Conservation (phyloP, 805 yeast genomes). For the Ogataea siamensis region DNA sequence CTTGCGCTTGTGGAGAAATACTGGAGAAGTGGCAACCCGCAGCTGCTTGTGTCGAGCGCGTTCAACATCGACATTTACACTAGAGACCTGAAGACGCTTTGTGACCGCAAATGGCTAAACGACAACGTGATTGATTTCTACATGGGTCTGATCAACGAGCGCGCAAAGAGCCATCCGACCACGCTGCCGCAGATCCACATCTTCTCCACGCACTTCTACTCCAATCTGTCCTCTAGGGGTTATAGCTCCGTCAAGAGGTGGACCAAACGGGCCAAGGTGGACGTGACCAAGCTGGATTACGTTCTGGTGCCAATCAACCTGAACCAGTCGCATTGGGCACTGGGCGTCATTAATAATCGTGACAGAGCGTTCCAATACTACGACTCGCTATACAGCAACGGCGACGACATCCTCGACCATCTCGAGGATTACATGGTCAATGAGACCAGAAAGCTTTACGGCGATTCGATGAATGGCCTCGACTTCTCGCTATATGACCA, state of each 20-base stretch:
- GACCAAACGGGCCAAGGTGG: constrained; percentile 74
- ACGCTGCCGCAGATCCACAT: constrained; percentile 48
- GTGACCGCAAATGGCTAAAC: constrained; percentile 79
- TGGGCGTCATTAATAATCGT: constrained; percentile 70
- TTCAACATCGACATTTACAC: constrained; percentile 58
- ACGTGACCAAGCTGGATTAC: constrained; percentile 60
- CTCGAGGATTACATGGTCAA: constrained; percentile 61
- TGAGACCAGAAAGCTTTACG: constrained; percentile 58
- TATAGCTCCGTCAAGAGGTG: constrained; percentile 79
- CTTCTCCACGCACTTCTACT: constrained; percentile 86
- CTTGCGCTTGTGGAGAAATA: constrained; percentile 33
- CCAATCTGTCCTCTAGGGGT: constrained; percentile 69
- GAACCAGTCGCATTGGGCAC: constrained; percentile 86
- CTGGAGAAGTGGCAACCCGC: constrained; percentile 32
- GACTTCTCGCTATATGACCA: constrained; percentile 30
- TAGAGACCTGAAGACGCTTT: constrained; percentile 68
- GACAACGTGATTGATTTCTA: constrained; percentile 88
- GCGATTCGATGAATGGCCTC: constrained; percentile 36
- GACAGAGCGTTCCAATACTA: constrained; percentile 60
- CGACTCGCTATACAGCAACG: constrained; percentile 69
- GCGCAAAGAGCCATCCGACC: constrained; percentile 26
- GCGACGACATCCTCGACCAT: constrained; percentile 41
- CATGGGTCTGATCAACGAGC: constrained; percentile 50
- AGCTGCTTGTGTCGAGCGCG: constrained; percentile 32
- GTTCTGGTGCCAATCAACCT: constrained; percentile 86